Evolutionary conservation across 176 grass and related monocot species (phyloP).

Genomic region (Typha latifolia): DNA sequence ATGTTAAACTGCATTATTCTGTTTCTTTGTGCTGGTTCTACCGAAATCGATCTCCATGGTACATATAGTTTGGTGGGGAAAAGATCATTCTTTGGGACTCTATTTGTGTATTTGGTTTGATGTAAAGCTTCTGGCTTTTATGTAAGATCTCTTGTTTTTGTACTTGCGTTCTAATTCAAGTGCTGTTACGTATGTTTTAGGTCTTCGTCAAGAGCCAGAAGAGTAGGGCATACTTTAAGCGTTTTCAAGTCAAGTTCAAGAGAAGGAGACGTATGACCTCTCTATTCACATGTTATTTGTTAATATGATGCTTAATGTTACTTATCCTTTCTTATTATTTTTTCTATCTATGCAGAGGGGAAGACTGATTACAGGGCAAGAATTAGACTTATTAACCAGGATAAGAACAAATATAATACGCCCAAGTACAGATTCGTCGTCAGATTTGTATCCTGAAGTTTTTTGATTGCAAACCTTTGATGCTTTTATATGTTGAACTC

Average conservation of each 20-base stretch:
- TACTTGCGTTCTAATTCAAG: neutral
- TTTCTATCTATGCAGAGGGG: slow-evolving; percentile 30
- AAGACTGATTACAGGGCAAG: slow-evolving; percentile 71
- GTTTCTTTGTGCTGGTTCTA: too few relatives aligned
- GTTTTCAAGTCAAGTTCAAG: slow-evolving; percentile 80
- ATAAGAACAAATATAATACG: slow-evolving; percentile 83
- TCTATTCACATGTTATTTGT: neutral
- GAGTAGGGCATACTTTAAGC: slow-evolving; percentile 52
- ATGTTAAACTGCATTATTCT: too few relatives aligned
- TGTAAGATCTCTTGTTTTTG: neutral
- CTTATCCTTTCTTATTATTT: neutral
- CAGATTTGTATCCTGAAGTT: slow-evolving; percentile 49
- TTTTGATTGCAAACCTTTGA: neutral
- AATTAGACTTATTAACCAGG: slow-evolving; percentile 66
- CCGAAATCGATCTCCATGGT: too few relatives aligned
- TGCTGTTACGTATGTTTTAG: neutral
- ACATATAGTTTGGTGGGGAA: too few relatives aligned
- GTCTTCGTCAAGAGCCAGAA: slow-evolving; percentile 63
- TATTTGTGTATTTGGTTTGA: too few relatives aligned
- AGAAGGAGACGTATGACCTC: slow-evolving; percentile 54
- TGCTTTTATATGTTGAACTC: neutral
- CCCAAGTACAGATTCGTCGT: slow-evolving; percentile 69
- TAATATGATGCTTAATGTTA: neutral
- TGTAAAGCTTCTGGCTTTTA: too few relatives aligned
- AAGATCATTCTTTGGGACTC: too few relatives aligned